Evolutionary conservation across 1,284 basidiomycete species (phyloP).

Genomic region (Entoloma clypeatum): DNA sequence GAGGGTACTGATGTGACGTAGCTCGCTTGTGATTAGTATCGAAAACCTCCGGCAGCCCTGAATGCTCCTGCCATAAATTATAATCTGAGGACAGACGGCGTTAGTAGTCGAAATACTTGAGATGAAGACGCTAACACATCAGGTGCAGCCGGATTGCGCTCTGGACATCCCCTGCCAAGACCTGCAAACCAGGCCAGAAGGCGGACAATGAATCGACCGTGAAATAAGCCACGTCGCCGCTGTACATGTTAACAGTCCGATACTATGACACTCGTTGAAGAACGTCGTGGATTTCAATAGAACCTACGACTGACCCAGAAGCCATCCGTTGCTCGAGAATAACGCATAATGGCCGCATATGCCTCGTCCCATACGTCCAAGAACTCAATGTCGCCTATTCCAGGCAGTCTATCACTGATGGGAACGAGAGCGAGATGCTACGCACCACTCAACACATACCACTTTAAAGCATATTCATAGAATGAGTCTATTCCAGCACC

Average conservation of each 20-base stretch:
- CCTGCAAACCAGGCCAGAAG: slow-evolving; percentile 88
- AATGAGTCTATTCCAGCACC: slow-evolving; percentile 94
- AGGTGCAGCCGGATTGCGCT: slow-evolving; percentile 85
- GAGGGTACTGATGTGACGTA: slow-evolving; percentile 79
- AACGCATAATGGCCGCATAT: slow-evolving; percentile 86
- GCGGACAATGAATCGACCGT: slow-evolving; percentile 83
- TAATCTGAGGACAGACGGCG: slow-evolving; percentile 52
- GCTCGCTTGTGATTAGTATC: slow-evolving; percentile 71
- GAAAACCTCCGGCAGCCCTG: slow-evolving; percentile 87
- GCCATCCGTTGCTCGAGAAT: slow-evolving; percentile 77
- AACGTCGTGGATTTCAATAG: not conserved
- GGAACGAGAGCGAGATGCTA: slow-evolving; percentile 12
- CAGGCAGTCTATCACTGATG: not conserved
- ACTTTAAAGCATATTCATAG: slow-evolving; percentile 88
- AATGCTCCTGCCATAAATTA: slow-evolving; percentile 84
- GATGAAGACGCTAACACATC: slow-evolving; percentile 52
- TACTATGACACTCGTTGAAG: slow-evolving; percentile 46
- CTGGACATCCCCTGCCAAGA: slow-evolving; percentile 85
- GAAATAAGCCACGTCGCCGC: slow-evolving; percentile 64
- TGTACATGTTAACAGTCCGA: slow-evolving; percentile 75
- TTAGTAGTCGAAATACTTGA: slow-evolving; percentile 3
- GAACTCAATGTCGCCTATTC: slow-evolving; percentile 83
- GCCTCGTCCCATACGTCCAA: slow-evolving; percentile 90
- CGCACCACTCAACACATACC: slow-evolving; percentile 85
- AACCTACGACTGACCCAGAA: slow-evolving; percentile 64